Conservation (phyloP, 2,329 filamentous ascomycete species). For the Rhinocladiella mackenziei region DNA sequence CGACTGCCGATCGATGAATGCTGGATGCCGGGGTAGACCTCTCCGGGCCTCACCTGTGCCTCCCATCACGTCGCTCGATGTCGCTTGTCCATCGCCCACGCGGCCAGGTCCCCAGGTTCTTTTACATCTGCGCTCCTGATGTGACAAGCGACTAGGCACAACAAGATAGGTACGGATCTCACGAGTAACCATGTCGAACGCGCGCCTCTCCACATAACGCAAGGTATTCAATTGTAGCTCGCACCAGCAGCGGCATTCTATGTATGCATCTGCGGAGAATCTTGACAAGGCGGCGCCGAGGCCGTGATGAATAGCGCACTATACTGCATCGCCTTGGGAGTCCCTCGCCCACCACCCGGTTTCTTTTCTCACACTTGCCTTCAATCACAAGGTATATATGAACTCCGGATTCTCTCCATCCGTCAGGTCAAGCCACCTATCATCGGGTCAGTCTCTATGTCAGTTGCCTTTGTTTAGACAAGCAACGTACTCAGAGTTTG, state of each 20-base stretch:
- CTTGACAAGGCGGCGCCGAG: no score
- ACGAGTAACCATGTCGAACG: neutral
- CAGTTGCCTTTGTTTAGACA: neutral
- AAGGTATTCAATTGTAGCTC: neutral
- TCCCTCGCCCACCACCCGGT: no score
- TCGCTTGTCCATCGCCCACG: neutral
- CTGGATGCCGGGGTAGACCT: no score
- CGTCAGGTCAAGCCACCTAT: conserved; percentile 54
- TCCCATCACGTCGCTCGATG: neutral
- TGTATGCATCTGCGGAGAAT: no score
- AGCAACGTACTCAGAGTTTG: conserved; percentile 54
- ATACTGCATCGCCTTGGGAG: no score
- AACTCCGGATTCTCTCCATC: conserved; percentile 64
- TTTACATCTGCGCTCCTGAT: no score
- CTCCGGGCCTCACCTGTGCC: no score
- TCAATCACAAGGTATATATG: conserved; percentile 51
- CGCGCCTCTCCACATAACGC: neutral
- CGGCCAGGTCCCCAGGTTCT: neutral
- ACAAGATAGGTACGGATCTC: neutral
- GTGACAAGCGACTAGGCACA: neutral
- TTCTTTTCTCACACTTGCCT: neutral
- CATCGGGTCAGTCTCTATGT: neutral
- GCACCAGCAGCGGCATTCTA: neutral
- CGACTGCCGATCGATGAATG: no score
- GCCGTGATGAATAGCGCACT: no score